Evolutionary conservation across 345 rosid genomes (phyloP), one percentile per base, ranked within the genome.

Genomic region (Linum lewisii): DNA sequence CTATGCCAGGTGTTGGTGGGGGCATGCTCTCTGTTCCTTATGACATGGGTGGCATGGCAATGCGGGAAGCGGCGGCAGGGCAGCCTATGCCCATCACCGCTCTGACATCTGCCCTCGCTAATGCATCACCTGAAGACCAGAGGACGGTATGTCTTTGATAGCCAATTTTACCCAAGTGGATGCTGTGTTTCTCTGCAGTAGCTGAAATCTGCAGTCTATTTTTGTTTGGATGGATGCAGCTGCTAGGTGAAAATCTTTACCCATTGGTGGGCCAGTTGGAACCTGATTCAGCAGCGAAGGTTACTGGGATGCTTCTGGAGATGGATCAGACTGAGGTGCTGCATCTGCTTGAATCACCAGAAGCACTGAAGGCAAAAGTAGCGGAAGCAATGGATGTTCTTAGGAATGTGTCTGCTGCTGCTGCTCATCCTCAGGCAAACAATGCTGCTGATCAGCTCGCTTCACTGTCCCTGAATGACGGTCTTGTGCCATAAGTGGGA

Each of bases 311-410:
- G 74, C 74, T 71, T 42, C 56, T 71, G 34, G 75, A 71, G 67
- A 71, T 71, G 75, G 75, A 71, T 52, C 71, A 71, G 67, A 51
- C 75, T 1, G 75, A 71, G 61, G 75, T 71, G 5, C 18, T 71
- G 32, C 75, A 71, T 38, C 54, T 71, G 54, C 66, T 71, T 2
- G 75, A 71, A 25, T 71, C 75, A 11, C 75, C 75, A 2, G 71
- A 66, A 26, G 70, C 71, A 6, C 20, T 71, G 51, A 66, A 71
- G 51, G 67, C 67, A n/a, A 71, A 66, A 45, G 71, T 71, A 4
- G 63, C 75, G 0, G 75, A 71, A 60, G 75, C 75, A 15, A 61
- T 70, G 74, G 74, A 70, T 14, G 74, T 70, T 7, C 69, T 70
- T 14, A 60, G 74, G 57, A 65, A 42, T 9, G 74, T 70, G 13